Percentiles rank a stretch among this genome's conserved stretches.
Evolutionary conservation across 202 grass and related monocot genomes (phyloP).

Genomic region (Setaria viridis): DNA sequence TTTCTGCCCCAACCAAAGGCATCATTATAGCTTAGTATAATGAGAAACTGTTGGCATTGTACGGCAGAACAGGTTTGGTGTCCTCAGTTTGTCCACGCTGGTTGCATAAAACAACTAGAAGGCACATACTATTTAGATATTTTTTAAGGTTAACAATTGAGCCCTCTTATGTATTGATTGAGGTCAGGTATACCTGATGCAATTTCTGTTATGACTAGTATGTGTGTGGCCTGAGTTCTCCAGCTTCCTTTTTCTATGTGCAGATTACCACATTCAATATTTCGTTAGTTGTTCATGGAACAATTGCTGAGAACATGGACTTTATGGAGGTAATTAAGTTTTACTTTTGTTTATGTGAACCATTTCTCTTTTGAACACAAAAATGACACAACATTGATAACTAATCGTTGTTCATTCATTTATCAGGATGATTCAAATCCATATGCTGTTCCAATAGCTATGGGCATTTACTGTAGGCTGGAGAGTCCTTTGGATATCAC

Average conservation of each 20-base stretch:
- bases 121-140: not conserved
- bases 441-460: conserved; percentile 82
- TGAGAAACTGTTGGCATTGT: no score
- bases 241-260: conserved; percentile 25
- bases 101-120: not conserved
- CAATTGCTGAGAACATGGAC: conserved; percentile 91
- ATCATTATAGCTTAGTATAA: no score
- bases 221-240: not conserved
- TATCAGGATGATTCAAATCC: conserved; percentile 75
- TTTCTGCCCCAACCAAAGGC: no score
- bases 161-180: conserved; percentile 1
- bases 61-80: not conserved
- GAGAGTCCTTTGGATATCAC: conserved; percentile 90
- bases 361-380: not conserved
- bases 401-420: conserved; percentile 29
- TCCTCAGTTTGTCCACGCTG: conserved; percentile 12
- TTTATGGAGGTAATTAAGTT: conserved; percentile 61
- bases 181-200: not conserved
- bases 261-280: conserved; percentile 97
- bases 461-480: conserved; percentile 75
- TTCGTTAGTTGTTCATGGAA: conserved; percentile 89
- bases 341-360: conserved; percentile 3
- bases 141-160: conserved; percentile 17
- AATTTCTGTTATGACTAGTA: conserved; percentile 18
- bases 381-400: not conserved